phyloP scores from a whole-genome alignment of 495 filamentous ascomycete genomes.

The Penicillium soppii region DNA sequence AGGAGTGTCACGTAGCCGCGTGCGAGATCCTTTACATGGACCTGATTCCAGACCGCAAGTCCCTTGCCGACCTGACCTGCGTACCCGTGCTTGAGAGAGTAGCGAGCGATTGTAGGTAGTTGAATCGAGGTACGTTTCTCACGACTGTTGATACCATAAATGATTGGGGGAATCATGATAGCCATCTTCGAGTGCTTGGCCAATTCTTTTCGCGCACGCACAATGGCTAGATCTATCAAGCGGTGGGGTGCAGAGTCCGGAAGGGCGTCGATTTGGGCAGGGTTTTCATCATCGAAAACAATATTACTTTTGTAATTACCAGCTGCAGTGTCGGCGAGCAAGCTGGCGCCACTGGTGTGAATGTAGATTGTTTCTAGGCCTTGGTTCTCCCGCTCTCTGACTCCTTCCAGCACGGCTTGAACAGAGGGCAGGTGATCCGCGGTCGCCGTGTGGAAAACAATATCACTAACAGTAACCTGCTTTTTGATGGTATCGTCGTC shows the following conservation, averaged over 20 bases:
- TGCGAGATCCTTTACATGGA: conserved; percentile 32
- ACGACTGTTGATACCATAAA: conserved; percentile 29
- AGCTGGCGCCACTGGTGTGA: conserved; percentile 35
- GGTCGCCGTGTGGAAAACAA: conserved; percentile 39
- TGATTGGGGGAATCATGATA: conserved; percentile 34
- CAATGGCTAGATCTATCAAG: conserved; percentile 37
- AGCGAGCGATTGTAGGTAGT: conserved; percentile 28
- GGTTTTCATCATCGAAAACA: conserved; percentile 33
- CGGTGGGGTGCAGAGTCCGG: conserved; percentile 39
- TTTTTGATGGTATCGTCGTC: conserved; percentile 29
- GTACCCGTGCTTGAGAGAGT: conserved; percentile 36
- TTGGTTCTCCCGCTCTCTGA: conserved; percentile 24
- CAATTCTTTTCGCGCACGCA: conserved; percentile 27
- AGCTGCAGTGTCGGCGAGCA: conserved; percentile 18
- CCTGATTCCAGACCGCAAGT: conserved; percentile 19
- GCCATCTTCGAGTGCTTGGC: conserved; percentile 33
- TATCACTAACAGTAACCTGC: conserved; percentile 25
- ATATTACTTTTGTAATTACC: conserved; percentile 24
- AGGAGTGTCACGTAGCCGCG: conserved; percentile 30
- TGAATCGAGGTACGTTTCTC: conserved; percentile 30
- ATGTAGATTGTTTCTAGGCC: conserved; percentile 35
- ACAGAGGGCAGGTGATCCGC: conserved; percentile 35
- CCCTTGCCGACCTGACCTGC: conserved; percentile 28
- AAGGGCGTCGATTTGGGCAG: conserved; percentile 30
- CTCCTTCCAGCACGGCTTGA: conserved; percentile 32